Percentiles rank a stretch among this genome's conserved stretches.
Evolutionary conservation across 2,329 filamentous ascomycete species (phyloP).

Genomic region (Nemania sp.): DNA sequence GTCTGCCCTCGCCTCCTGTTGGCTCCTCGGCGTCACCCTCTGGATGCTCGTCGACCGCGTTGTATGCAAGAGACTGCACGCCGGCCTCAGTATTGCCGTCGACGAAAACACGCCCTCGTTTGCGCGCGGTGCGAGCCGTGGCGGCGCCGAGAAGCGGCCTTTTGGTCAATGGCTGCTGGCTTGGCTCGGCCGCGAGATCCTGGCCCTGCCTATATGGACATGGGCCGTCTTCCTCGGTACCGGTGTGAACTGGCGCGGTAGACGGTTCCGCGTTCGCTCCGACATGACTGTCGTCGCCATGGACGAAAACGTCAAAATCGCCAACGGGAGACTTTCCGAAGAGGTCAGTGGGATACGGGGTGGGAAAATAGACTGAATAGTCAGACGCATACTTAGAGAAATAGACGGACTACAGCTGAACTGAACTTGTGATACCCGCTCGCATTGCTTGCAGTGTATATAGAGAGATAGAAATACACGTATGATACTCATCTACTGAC

Average conservation of each 20-base stretch:
- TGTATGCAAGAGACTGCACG: constrained; percentile 80
- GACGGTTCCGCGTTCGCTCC: constrained; percentile 81
- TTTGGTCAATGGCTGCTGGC: constrained; percentile 80
- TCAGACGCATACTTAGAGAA: not conserved
- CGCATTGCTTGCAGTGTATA: constrained; percentile 5
- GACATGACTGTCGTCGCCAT: constrained; percentile 80
- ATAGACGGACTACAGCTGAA: not conserved
- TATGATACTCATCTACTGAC: not conserved
- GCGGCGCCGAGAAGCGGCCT: constrained; percentile 61
- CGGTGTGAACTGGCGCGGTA: constrained; percentile 88
- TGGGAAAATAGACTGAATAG: constrained; percentile 29
- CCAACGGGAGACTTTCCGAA: not conserved
- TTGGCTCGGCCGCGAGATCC: constrained; percentile 85
- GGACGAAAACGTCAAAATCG: constrained; percentile 35
- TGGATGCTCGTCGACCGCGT: constrained; percentile 85
- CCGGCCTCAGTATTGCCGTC: constrained; percentile 74
- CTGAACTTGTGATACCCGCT: constrained; percentile 31
- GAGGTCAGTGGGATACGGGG: not conserved
- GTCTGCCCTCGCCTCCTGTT: constrained; percentile 72
- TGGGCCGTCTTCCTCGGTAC: constrained; percentile 91
- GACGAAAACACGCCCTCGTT: constrained; percentile 82
- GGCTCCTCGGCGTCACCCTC: constrained; percentile 70
- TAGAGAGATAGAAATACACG: constrained; percentile 18
- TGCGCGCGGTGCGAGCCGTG: constrained; percentile 62
- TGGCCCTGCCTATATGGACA: constrained; percentile 90